Percentiles rank a stretch among this genome's conserved stretches.
These are phyloP conservation scores for Grosmannia huntii DNA, from an alignment of 2,329 filamentous ascomycete species.

Conservation along the genomic window DNA sequence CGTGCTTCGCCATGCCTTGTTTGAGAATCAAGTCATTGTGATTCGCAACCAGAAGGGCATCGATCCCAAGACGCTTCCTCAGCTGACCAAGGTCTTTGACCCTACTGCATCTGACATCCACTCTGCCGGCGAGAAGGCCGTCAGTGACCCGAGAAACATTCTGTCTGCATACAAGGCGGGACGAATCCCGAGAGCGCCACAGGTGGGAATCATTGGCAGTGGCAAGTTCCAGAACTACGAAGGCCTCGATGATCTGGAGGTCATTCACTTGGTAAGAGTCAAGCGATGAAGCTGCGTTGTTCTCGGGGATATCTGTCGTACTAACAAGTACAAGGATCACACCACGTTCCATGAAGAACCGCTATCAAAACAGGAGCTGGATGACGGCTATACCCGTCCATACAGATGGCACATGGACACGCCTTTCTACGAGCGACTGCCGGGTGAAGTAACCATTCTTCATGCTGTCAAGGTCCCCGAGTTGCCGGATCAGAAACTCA, in stretches of 20 bases:
- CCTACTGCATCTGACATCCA: conserved; percentile 7
- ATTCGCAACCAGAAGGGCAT: conserved; percentile 10
- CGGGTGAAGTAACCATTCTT: conserved; percentile 58
- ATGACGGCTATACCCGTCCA: conserved; percentile 37
- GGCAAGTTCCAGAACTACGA: conserved; percentile 8
- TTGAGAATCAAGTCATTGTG: conserved; percentile 10
- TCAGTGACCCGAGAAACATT: conserved; percentile 11
- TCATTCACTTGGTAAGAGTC: conserved; percentile 5
- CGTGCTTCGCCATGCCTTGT: conserved; percentile 5
- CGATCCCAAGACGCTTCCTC: conserved; percentile 4
- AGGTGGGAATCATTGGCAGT: conserved; percentile 11
- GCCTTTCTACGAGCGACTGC: conserved; percentile 59
- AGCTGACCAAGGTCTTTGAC: conserved; percentile 9
- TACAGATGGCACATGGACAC: conserved; percentile 75
- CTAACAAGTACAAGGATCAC: conserved; percentile 4
- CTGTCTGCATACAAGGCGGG: conserved; percentile 9
- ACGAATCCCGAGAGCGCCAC: conserved; percentile 8
- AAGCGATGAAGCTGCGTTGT: too few species aligned
- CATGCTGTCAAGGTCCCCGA: conserved; percentile 59
- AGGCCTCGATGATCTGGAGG: conserved; percentile 6
- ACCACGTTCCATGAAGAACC: conserved; percentile 10
- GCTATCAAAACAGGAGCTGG: conserved; percentile 28
- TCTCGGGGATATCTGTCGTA: too few species aligned
- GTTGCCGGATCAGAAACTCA: conserved; percentile 6
- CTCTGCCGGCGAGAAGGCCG: conserved; percentile 10